Conservation (phyloP, 805 yeast genomes). For the Candida peoriensis region DNA sequence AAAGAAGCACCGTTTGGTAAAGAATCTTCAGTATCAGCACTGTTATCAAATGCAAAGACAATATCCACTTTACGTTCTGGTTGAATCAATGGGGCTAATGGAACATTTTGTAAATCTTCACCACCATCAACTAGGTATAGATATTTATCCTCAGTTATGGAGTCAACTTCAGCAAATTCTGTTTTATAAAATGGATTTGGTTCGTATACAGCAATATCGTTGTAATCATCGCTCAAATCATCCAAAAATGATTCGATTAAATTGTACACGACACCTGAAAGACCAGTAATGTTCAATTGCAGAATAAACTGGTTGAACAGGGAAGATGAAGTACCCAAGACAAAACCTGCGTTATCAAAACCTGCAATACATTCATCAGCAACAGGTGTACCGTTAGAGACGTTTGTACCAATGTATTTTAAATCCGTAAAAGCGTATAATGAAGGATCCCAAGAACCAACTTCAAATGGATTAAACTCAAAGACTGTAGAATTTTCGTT, state of each 20-base stretch:
- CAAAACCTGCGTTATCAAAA: constrained; percentile 76
- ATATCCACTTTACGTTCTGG: constrained; percentile 55
- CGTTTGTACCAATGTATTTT: constrained; percentile 64
- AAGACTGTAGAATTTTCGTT: constrained; percentile 64
- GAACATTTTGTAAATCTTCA: constrained; percentile 59
- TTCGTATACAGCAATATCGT: constrained; percentile 60
- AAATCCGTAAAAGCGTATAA: constrained; percentile 59
- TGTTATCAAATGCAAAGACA: constrained; percentile 59
- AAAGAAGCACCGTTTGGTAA: constrained; percentile 72
- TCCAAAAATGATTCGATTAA: constrained; percentile 40
- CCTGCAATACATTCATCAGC: constrained; percentile 54
- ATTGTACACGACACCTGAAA: constrained; percentile 39
- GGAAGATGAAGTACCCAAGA: constrained; percentile 80
- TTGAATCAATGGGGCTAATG: constrained; percentile 56
- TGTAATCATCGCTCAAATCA: constrained; percentile 42
- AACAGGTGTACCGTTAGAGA: constrained; percentile 53
- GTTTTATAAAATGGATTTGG: constrained; percentile 68
- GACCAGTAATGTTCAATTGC: constrained; percentile 47
- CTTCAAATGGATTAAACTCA: constrained; percentile 58
- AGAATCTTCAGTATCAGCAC: constrained; percentile 53
- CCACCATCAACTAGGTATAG: constrained; percentile 67
- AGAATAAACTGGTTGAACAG: constrained; percentile 66
- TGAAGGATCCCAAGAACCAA: constrained; percentile 90
- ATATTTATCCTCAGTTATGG: constrained; percentile 36
- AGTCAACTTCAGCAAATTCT: constrained; percentile 29